Percentiles rank a stretch among this genome's conserved stretches.
These are phyloP conservation scores for Daldinia loculata DNA, from an alignment of 495 filamentous ascomycete species.

Conservation along the genomic window DNA sequence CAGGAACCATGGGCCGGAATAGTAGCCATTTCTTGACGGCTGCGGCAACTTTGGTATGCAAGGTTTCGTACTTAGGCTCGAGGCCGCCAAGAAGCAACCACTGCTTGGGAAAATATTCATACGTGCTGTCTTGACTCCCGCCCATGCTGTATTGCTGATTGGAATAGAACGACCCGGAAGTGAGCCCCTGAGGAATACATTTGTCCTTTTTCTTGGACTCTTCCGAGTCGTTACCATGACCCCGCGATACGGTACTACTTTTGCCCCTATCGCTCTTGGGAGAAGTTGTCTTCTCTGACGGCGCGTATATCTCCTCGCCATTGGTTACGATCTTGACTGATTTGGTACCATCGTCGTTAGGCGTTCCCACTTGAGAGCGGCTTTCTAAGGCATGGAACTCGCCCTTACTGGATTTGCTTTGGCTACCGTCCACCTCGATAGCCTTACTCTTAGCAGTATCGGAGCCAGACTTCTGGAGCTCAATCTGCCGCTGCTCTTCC, in stretches of 20 bases:
- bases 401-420: conserved; percentile 4
- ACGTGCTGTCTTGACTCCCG: conserved; percentile 86
- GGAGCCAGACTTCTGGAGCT: conserved; percentile 5
- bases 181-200: conserved; percentile 65
- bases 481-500: conserved; percentile 10
- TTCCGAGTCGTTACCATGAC: conserved; percentile 8
- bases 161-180: conserved; percentile 46
- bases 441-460: conserved; percentile 9
- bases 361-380: conserved; percentile 34
- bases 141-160: conserved; percentile 67
- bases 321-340: conserved; percentile 30
- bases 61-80: conserved; percentile 78
- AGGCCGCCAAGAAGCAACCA: conserved; percentile 82
- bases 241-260: not conserved
- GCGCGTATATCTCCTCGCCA: conserved; percentile 27
- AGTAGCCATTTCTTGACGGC: conserved; percentile 78
- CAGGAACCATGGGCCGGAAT: conserved; percentile 84
- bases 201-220: conserved; percentile 50
- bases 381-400: conserved; percentile 13
- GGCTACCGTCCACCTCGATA: not conserved
- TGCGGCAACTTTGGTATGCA: conserved; percentile 80
- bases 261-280: conserved; percentile 5
- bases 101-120: conserved; percentile 93
- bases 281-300: conserved; percentile 12
- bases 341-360: conserved; percentile 29